Base-by-base conservation (phyloP, 768 basidiomycete species). In the Pleurotus ostreatus region DNA sequence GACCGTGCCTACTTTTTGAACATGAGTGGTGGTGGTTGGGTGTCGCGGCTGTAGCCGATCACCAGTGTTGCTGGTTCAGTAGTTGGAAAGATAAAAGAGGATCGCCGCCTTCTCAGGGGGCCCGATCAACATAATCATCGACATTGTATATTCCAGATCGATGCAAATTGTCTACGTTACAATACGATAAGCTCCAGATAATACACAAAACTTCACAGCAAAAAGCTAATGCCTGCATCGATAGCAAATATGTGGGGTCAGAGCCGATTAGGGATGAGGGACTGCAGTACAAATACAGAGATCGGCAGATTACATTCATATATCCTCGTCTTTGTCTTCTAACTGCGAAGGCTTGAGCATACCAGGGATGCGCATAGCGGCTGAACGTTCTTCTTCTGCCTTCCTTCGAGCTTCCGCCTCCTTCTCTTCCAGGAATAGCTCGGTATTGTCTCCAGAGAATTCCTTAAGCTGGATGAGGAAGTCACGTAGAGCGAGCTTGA, bases 381-480 rank as follows among this genome's bases (percentile, higher is more conserved):
- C 82, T 11, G 30, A 34, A 11, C 30, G 30, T 34, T 34, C 30
- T 11, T 34, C 30, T 61, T 89, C 83, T 0, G 83, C 86, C 74
- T 90, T 88, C 69, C 75, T 78, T 67, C 86, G 82, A 20, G 79
- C 78, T 70, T 96, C 96, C 2, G 83, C 81, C 69, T 98, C 95
- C 72, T 94, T 96, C 73, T 98, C 97, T 65, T 98, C 96, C 62
- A 93, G 76, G 75, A 79, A 98, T 39, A 98, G 77, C 61, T 98
- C 97, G 7, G 94, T 75, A 60, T 96, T 95, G 66, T 97, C 94
- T 4, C 88, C 91, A 5, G 93, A 94, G 75, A 97, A 98, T 72
- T 98, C 97, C 69, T 97, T 97, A 59, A 99, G 84, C 63, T 94
- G 91, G 63, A 99, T 93, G 55, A 99, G 84, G 87, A 98, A 99